phyloP scores from a whole-genome alignment of 164 flowering plant genomes.

The Aristolochia californica region DNA sequence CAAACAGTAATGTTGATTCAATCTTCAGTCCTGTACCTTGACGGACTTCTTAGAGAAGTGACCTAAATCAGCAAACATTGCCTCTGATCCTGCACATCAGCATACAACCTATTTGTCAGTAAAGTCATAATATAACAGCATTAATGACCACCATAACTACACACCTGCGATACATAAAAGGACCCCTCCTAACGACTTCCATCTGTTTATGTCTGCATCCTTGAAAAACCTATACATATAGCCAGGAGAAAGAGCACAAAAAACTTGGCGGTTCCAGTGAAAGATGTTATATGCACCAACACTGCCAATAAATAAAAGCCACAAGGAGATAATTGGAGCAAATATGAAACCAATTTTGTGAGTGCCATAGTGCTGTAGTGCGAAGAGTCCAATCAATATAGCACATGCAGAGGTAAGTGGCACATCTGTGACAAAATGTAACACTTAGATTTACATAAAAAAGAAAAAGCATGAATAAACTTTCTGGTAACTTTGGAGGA shows the following conservation, averaged over 20 bases:
- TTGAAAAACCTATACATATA: conserved; percentile 66
- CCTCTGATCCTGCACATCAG: conserved; percentile 66
- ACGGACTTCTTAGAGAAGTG: conserved; percentile 82
- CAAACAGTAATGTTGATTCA: background rate
- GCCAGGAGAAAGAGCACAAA: conserved; percentile 62
- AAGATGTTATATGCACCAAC: conserved; percentile 74
- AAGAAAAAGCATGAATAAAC: background rate
- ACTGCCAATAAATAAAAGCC: conserved; percentile 75
- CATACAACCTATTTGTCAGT: no score
- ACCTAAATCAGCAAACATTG: conserved; percentile 91
- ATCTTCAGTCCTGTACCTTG: conserved; percentile 45
- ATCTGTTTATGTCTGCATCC: conserved; percentile 49
- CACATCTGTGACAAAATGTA: conserved; percentile 44
- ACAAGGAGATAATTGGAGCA: conserved; percentile 67
- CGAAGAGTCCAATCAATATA: conserved; percentile 59
- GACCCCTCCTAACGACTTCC: conserved; percentile 85
- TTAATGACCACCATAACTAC: background rate
- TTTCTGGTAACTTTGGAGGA: background rate
- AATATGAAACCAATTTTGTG: conserved; percentile 72
- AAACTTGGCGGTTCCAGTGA: conserved; percentile 60
- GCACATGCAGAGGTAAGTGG: conserved; percentile 67
- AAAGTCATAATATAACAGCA: no score
- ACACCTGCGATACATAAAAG: conserved; percentile 73
- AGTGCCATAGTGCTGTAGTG: conserved; percentile 81
- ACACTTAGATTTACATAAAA: background rate